phyloP scores from a whole-genome alignment of 371 early-diverging fungal genomes.

The Lichtheimia ramosa region DNA sequence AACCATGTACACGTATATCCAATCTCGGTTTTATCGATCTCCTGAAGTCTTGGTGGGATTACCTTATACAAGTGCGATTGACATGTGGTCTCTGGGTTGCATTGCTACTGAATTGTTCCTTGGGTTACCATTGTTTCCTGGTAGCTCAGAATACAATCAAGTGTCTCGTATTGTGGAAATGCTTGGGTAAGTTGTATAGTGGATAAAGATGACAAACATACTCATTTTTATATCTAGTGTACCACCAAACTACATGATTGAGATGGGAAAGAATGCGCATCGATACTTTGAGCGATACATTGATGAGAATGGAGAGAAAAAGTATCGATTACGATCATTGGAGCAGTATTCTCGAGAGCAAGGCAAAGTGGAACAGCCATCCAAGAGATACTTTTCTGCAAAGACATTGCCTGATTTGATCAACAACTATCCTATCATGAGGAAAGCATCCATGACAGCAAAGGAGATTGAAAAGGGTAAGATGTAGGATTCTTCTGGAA shows the following conservation, averaged over 20 bases:
- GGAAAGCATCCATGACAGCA: conserved; percentile 61
- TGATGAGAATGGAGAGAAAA: conserved; percentile 47
- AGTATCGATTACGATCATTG: conserved; percentile 77
- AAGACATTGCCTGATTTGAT: conserved; percentile 85
- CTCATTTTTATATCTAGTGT: conserved; percentile 21
- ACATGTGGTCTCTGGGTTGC: conserved; percentile 99
- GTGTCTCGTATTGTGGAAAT: conserved; percentile 87
- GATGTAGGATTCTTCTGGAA: not conserved
- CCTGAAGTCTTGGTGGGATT: conserved; percentile 97
- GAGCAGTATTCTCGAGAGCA: conserved; percentile 82
- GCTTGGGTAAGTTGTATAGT: conserved; percentile 63
- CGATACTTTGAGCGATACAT: conserved; percentile 73
- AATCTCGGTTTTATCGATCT: conserved; percentile 96
- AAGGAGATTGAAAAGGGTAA: conserved; percentile 79
- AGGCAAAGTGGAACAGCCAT: conserved; percentile 78
- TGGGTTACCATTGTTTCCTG: conserved; percentile 93
- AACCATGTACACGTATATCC: conserved; percentile 95
- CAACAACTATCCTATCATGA: conserved; percentile 77
- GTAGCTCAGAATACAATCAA: conserved; percentile 94
- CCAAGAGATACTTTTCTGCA: conserved; percentile 88
- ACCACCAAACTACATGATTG: conserved; percentile 90
- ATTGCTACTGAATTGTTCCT: conserved; percentile 97
- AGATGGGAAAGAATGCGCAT: conserved; percentile 84
- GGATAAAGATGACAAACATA: no score
- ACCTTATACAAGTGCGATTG: conserved; percentile 93